A percentile compares a stretch with the other conserved stretches of the same genome.
Conservation (phyloP, 2,329 filamentous ascomycete genomes). For the Exserohilum rostratum region DNA sequence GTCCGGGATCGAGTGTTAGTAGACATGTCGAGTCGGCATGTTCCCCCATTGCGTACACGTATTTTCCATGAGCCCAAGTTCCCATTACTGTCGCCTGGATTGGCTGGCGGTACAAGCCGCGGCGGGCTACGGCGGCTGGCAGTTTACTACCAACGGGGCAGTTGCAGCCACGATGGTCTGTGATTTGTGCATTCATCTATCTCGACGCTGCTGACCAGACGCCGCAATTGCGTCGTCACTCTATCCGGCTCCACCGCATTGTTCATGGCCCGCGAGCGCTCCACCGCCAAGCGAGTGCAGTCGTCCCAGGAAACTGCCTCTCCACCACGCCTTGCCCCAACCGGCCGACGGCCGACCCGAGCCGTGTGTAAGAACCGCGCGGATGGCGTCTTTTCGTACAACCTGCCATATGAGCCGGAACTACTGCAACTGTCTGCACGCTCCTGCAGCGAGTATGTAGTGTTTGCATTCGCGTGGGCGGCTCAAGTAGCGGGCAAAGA, state of each 20-base stretch:
- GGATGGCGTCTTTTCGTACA: conserved; percentile 11
- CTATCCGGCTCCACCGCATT: too few relatives aligned
- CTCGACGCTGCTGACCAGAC: too few relatives aligned
- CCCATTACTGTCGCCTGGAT: too few relatives aligned
- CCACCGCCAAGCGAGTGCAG: background rate
- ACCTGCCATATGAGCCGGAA: conserved; percentile 3
- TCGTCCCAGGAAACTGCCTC: background rate
- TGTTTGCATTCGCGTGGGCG: conserved; percentile 8
- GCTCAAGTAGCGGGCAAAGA: background rate
- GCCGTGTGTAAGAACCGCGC: conserved; percentile 18
- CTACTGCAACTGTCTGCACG: conserved; percentile 1
- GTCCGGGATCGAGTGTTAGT: background rate
- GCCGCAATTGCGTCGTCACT: too few relatives aligned
- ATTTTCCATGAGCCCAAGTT: background rate
- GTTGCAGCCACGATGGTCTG: background rate
- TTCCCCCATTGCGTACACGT: background rate
- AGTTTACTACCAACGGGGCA: background rate
- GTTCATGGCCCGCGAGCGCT: background rate
- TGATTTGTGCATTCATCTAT: background rate
- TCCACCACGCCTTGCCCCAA: conserved; percentile 1
- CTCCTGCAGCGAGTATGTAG: conserved; percentile 8
- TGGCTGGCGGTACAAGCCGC: background rate
- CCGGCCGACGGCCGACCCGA: conserved; percentile 14
- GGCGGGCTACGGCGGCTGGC: background rate
- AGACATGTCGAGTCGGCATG: background rate